Evolutionary conservation across 768 basidiomycete species (phyloP), one percentile per base, ranked within the genome.

Genomic region (Panaeolus papilionaceus): DNA sequence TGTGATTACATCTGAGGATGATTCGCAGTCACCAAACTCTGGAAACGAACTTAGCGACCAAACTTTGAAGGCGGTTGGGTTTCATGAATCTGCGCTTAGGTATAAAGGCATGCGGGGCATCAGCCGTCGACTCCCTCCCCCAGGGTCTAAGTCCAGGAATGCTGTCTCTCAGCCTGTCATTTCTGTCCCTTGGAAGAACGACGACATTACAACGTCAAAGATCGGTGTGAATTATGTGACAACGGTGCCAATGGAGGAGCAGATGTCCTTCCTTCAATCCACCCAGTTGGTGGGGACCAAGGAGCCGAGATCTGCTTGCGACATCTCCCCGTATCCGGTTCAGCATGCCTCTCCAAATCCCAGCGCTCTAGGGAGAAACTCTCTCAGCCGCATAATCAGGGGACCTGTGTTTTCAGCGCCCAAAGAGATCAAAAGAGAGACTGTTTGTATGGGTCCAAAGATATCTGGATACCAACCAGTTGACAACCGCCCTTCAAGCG

Each of bases 361-460:
- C 47, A 73, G 40, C 67, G 38, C 77, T 5, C 65, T 74, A 4
- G 79, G 80, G 16, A 76, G 78, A 38, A 77, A 79, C 65, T 79
- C 82, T 18, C 72, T 83, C 33, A 76, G 77, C 62, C 74, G 77
- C 26, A 71, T 74, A 37, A 72, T 74, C 37, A 77, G 73, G 62
- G 68, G 71, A 14, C 74, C 75, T 10, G 71, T 74, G 12, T 71
- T 74, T 51, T 68, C 70, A n/a, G 67, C 64, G 38, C 66, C 69
- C 23, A 72, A 74, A 63, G 73, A 75, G 66, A 71, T 67, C 38
- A 73, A 72, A 58, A 68, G 70, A n/a, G 70, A 73, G 20, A 75
- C 77, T 16, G 42, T 71, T 61, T 71, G 72, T 37, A 64, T 67
- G 42, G 62, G 61, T 62, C 70, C 72, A 40, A 70, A 72, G 51